Percentiles rank a stretch among this genome's conserved stretches.
phyloP scores from a whole-genome alignment of 345 rosid species.

The Litchi chinensis region DNA sequence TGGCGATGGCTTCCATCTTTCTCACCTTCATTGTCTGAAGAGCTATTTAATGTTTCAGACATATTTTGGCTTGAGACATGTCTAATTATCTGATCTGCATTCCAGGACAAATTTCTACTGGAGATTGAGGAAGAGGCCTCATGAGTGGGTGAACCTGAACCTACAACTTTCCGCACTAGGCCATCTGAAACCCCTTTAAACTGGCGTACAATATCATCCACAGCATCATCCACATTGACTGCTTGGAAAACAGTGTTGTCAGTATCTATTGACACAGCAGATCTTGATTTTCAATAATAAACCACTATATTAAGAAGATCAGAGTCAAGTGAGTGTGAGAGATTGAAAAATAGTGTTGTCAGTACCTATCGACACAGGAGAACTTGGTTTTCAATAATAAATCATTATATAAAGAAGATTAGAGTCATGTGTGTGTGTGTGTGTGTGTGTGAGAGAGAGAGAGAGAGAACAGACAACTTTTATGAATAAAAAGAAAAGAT shows the following conservation, averaged over 20 bases:
- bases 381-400: background rate
- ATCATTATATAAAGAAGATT: background rate
- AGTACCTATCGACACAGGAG: background rate
- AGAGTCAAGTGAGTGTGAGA: background rate
- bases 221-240: conserved; percentile 99
- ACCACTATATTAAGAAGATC: background rate
- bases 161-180: conserved; percentile 76
- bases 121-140: conserved; percentile 38
- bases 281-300: background rate
- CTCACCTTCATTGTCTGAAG: conserved; percentile 65
- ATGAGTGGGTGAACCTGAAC: conserved; percentile 47
- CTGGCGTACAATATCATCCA: conserved; percentile 93
- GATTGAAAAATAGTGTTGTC: background rate
- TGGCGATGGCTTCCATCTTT: conserved; percentile 47
- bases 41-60: conserved; percentile 55
- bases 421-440: background rate
- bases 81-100: conserved; percentile 56
- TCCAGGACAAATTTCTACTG: conserved; percentile 59
- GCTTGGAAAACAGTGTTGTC: conserved; percentile 16
- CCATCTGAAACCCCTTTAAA: conserved; percentile 94
- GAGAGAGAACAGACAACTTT: background rate
- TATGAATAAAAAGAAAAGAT: background rate
- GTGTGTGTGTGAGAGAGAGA: background rate
- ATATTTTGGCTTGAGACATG: conserved; percentile 44
- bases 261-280: background rate